Percentiles rank a stretch among this genome's conserved stretches.
Evolutionary conservation across 768 basidiomycete genomes (phyloP).

Genomic region (Rhodotorula toruloides): DNA sequence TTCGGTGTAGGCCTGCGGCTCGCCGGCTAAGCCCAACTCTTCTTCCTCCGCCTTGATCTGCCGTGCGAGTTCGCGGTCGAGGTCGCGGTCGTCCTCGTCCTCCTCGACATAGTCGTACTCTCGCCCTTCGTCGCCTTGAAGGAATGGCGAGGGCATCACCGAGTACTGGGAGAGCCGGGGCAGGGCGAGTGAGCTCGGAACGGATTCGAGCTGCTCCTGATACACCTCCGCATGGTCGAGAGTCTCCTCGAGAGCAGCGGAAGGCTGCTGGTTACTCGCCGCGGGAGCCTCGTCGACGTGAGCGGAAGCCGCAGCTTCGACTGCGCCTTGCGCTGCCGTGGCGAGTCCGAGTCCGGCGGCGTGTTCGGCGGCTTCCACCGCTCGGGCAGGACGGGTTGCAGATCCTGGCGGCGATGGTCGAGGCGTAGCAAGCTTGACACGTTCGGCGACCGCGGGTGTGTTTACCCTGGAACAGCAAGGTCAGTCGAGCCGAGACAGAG

Average conservation of each 20-base stretch:
- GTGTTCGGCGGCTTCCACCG: too few species aligned
- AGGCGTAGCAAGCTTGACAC: too few species aligned
- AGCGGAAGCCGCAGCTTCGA: too few species aligned
- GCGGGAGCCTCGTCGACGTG: too few species aligned
- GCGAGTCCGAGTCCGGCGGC: too few species aligned
- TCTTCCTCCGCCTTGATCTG: constrained; percentile 9
- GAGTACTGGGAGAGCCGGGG: constrained; percentile 14
- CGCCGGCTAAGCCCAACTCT: neutral
- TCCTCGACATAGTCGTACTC: neutral
- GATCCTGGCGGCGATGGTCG: too few species aligned
- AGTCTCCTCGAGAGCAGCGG: neutral
- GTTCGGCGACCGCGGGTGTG: too few species aligned
- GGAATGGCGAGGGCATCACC: neutral
- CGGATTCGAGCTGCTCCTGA: neutral
- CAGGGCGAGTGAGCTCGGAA: neutral
- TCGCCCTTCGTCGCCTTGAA: neutral
- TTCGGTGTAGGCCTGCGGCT: neutral
- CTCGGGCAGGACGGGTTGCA: too few species aligned
- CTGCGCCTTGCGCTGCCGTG: too few species aligned
- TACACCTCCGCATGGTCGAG: neutral
- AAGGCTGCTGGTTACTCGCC: too few species aligned
- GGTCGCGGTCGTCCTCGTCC: constrained; percentile 13
- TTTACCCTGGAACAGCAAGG: too few species aligned
- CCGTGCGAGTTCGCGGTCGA: constrained; percentile 5
- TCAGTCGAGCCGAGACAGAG: too few species aligned